Base-by-base conservation (phyloP, 306 rosid genomes). In the Quercus robur region DNA sequence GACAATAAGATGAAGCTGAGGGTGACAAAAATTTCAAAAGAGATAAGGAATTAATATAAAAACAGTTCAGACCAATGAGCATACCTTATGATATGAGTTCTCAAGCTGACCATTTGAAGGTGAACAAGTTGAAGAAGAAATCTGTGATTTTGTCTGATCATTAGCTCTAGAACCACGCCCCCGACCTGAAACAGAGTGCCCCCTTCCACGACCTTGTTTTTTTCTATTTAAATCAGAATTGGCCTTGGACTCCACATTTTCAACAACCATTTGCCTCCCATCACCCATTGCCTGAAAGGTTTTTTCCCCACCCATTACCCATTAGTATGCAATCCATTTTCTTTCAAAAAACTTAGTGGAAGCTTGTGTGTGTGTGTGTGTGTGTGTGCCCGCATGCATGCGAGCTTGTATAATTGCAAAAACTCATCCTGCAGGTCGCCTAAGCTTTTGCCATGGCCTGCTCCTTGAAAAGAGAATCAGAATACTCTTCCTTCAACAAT, bases 161-260 rank as follows among this genome's bases (percentile, higher is more conserved):
- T 84, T 87, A 84, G 49, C 83, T 85, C 84, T 91, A 75, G 97
- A 81, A 77, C 93, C 90, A 76, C 99, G 99, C n/a, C 97, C 94
- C 74, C 98, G 86, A 41, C 92, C 88, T 8, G 91, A 89, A 82
- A 84, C 86, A 70, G 90, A 89, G 83, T 80, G 77, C 76, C 92
- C 97, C 82, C 98, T 89, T 84, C 99, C 99, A 61, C 97, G 97
- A 61, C 93, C 94, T 59, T 89, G 86, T 76, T 86, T 96, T 92
- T 91, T 96, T 85, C 82, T 88, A 84, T 83, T 91, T 77, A 71
- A 80, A 83, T 96, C 97, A 78, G 75, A 35, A 75, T 71, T 89
- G 73, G 23, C 75, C 86, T 86, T 93, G 56, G 89, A 76, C 85
- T 93, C 97, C 26, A 56, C 68, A 25, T 82, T 67, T 74, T 91